Evolutionary conservation across 176 grass and related monocot species (phyloP).

Genomic region (Metroxylon sagu): DNA sequence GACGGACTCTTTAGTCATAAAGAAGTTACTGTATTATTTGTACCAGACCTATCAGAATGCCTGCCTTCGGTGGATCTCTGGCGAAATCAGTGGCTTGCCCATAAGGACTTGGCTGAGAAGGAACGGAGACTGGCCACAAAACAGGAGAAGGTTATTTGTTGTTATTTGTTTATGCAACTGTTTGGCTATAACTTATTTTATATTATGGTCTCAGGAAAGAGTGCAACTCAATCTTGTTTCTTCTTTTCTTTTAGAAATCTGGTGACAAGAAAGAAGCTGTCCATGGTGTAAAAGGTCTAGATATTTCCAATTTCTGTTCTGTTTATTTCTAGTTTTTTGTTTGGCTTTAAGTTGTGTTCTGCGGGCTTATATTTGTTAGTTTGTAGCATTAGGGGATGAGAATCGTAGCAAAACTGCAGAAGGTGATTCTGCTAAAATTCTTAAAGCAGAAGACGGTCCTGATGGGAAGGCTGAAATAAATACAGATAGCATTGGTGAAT

Average conservation of each 20-base stretch:
- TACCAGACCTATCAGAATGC: slow-evolving; percentile 76
- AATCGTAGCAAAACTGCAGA: slow-evolving; percentile 6
- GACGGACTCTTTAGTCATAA: slow-evolving; percentile 72
- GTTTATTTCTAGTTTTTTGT: neutral
- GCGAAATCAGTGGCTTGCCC: slow-evolving; percentile 64
- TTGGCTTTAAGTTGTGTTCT: neutral
- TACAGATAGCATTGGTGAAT: slow-evolving; percentile 18
- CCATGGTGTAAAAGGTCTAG: slow-evolving; percentile 27
- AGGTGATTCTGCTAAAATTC: slow-evolving; percentile 19
- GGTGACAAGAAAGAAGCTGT: slow-evolving; percentile 43
- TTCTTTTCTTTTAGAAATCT: slow-evolving; percentile 49
- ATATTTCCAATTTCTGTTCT: neutral
- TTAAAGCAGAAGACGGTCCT: slow-evolving; percentile 11
- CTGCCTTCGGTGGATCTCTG: slow-evolving; percentile 67
- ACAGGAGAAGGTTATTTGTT: slow-evolving; percentile 63
- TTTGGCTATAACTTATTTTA: too few species aligned
- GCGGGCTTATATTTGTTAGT: neutral
- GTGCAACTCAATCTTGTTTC: neutral
- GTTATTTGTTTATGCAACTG: neutral
- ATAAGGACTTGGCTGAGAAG: slow-evolving; percentile 51
- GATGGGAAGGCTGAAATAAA: slow-evolving; percentile 24
- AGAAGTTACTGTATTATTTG: slow-evolving; percentile 86
- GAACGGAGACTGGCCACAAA: slow-evolving; percentile 33
- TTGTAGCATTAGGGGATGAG: slow-evolving; percentile 10
- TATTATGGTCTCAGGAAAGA: too few species aligned